phyloP scores from a whole-genome alignment of 257 asterid species.

The Ophiorrhiza pumila region DNA sequence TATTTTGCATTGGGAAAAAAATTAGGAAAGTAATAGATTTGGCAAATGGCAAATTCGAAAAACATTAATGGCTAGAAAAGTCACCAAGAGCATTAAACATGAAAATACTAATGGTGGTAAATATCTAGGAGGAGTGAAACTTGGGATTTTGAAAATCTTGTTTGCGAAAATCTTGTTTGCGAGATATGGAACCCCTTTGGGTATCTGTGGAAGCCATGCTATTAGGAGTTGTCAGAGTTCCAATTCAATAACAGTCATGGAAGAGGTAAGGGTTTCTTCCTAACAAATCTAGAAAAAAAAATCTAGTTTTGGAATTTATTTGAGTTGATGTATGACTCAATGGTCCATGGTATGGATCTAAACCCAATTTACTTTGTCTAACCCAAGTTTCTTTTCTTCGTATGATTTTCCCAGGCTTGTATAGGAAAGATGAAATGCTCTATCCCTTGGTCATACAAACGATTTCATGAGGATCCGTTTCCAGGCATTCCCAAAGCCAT shows the following conservation, averaged over 20 bases:
- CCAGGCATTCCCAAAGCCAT: conserved; percentile 47
- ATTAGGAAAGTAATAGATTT: too few species aligned
- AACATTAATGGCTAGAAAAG: too few species aligned
- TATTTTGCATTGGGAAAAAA: too few species aligned
- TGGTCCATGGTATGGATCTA: background rate
- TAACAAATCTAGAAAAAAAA: too few species aligned
- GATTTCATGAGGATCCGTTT: conserved; percentile 57
- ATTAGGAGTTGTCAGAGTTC: conserved; percentile 50
- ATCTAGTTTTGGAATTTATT: too few species aligned
- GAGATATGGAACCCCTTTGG: conserved; percentile 14
- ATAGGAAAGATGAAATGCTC: conserved; percentile 50
- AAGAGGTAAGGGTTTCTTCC: conserved; percentile 39
- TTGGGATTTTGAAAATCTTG: too few species aligned
- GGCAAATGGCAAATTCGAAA: too few species aligned
- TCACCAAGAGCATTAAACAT: too few species aligned
- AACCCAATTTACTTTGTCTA: background rate
- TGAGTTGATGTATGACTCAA: background rate
- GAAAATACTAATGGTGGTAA: too few species aligned
- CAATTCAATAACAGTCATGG: conserved; percentile 44
- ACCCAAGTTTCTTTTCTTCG: background rate
- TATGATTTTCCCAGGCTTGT: conserved; percentile 61
- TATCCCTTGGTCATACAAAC: conserved; percentile 34
- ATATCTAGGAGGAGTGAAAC: too few species aligned
- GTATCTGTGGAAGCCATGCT: conserved; percentile 46
- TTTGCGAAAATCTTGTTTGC: conserved; percentile 7